Base-by-base conservation (phyloP, 164 flowering plant species). In the Buxus sempervirens region DNA sequence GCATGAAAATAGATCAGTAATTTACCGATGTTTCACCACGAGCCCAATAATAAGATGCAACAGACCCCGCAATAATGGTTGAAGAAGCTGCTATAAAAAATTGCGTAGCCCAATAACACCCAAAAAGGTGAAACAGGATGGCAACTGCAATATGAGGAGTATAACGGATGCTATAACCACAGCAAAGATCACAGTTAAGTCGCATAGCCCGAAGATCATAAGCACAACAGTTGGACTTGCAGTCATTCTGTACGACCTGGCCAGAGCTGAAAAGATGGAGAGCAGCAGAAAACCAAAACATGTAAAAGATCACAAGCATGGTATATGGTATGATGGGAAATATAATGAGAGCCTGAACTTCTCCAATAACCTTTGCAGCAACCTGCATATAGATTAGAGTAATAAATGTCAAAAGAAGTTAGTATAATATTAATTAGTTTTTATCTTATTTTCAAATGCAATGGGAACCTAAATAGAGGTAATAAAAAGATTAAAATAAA, bases 21-120 rank as follows among this genome's bases (percentile, higher is more conserved):
- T 97, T 84, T 78, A 95, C 97, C 73, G 85, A 79, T 57, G 86
- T 78, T 79, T 83, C 94, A 63, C 93, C 93, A 72, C 85, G 90
- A 78, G 97, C 89, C 98, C 98, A 95, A 78, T 95, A 95, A 78
- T 92, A 90, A 5, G 97, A 92, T 63, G 98, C 97, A 70, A 95
- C 98, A 67, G 98, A 90, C 24, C 98, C 97, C 2, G 98, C 97
- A 79, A 92, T 86, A n/a, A 92, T 97, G 19, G 98, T 92, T 25
- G 96, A 83, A n/a, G 98, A 95, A 76, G 81, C 85, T 26, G 97
- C 97, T 27, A 81, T 78, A 38, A 92, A 72, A 71, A 95, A 95
- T 64, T 95, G 91, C 2, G 97, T 92, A 25, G 93, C 96, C 98
- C 98, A 95, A 77, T 85, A 95, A 71, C 93, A 82, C 23, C 97